Base-by-base conservation (phyloP, 1,284 basidiomycete genomes). In the Tilletia horrida region DNA sequence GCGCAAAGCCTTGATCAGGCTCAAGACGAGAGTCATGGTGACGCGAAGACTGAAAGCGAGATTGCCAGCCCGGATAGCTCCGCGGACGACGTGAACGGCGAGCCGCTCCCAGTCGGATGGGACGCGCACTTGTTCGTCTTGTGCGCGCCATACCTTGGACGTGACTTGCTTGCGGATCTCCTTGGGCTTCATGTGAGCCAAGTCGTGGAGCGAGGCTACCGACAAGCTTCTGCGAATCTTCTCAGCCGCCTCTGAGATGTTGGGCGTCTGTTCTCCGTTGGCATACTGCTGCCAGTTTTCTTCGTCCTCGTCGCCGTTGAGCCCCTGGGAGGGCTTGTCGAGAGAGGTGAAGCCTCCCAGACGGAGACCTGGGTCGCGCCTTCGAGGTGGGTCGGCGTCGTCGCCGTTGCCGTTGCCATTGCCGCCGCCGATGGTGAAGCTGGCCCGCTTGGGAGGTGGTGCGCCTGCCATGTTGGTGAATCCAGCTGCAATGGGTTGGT, bases 181-280 rank as follows among this genome's bases (percentile, higher is more conserved):
- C 50, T 67, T 67, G 4, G 73, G 63, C 6, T 78, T 75, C 66
- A 73, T 73, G 23, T 73, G 69, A 1, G 79, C 76, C 2, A 81
- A 69, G 13, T 80, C 74, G 42, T 80, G 76, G 21, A 81, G 67
- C 7, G 67, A 70, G 1, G 73, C 72, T 21, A 81, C 72, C 59
- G 74, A 76, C 7, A 81, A 70, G 27, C 67, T 74, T 35, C 79
- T 75, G 57, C 78, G 76, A 44, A 97, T 83, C 83, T 97, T 94
- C n/a, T 90, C 87, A 74, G 95, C 92, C 0, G 79, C 74, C 62
- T 81, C 80, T 44, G 72, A 66, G 65, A 81, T 69, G 67, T 75
- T 79, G 23, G 80, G 80, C 23, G 80, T 81, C 18, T 70, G 68
- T 0, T 76, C 72, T 16, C 73, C 76, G 7, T n/a, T 2, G 16